Evolutionary conservation across 2,329 filamentous ascomycete genomes (phyloP), one percentile per base, ranked within the genome.

Genomic region (Ascochyta fabae): DNA sequence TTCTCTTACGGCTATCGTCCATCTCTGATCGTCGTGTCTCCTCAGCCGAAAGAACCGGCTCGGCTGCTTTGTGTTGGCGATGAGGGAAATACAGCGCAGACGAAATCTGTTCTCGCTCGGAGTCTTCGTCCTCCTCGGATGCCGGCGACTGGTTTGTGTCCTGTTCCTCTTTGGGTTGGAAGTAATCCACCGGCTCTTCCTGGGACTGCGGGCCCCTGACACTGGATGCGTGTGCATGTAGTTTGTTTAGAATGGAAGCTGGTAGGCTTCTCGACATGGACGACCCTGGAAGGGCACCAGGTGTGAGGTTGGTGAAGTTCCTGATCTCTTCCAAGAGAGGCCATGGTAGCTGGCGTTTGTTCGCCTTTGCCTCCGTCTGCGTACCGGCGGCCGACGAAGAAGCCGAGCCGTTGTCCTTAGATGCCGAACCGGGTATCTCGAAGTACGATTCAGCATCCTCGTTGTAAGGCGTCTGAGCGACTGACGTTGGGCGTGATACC

Each of bases 61-160:
- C 78, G 9, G 77, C 69, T 26, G 75, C 61, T 50, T 71, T 75
- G 41, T 82, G 71, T 56, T 83, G 81, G 66, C 91, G 87, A 78
- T 94, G 91, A 38, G 91, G 91, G 43, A 92, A 82, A 71, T 95
- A 95, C 36, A 92, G 82, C 23, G 91, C 91, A 29, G 90, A 94
- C n/a, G 89, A 92, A 59, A 95, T 92, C 74, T 94, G 91, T 73
- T 95, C 91, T 71, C 90, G 87, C 54, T 90, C 88, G 13, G 89
- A 92, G 31, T 85, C 83, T n/a, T 85, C 82, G 19, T 68, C 66
- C 43, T 84, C 83, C 31, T 82, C 83, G n/a, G 72, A 75, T 23
- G 59, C 63, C 29, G 65, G 68, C 12, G 71, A 70, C 16, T 42
- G 67, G 24, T 68, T 67, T 53, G 51, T 53, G 36, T 47, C 65